Percentiles rank a stretch among this genome's conserved stretches.
phyloP scores from a whole-genome alignment of 2,329 filamentous ascomycete species.

The Thelonectria discophora region DNA sequence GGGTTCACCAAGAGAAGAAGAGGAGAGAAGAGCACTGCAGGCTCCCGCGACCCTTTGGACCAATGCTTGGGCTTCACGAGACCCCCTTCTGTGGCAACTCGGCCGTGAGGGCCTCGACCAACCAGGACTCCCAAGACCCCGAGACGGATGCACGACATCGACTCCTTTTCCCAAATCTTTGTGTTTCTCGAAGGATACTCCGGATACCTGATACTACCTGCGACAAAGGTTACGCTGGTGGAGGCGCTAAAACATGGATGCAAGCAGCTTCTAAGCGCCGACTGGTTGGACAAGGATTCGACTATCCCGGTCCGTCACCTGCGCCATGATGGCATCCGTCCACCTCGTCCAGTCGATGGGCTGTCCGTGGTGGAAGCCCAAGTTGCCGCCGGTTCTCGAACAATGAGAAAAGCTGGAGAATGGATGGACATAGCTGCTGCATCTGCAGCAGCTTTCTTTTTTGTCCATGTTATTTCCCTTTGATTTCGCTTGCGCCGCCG shows the following conservation, averaged over 20 bases:
- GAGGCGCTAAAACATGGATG: conserved; percentile 36
- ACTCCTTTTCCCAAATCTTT: conserved; percentile 54
- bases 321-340: conserved; percentile 38
- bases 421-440: conserved; percentile 20
- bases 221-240: conserved; percentile 27
- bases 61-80: conserved; percentile 48
- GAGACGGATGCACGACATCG: conserved; percentile 50
- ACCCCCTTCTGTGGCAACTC: conserved; percentile 44
- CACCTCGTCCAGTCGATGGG: conserved; percentile 40
- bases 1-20: conserved; percentile 40
- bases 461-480: conserved; percentile 1
- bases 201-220: conserved; percentile 19
- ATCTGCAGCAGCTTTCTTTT: conserved; percentile 9
- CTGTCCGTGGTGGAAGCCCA: conserved; percentile 26
- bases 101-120: conserved; percentile 18
- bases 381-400: conserved; percentile 35
- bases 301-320: conserved; percentile 47
- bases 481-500: background rate
- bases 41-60: conserved; percentile 33
- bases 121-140: conserved; percentile 6
- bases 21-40: background rate
- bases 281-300: conserved; percentile 44
- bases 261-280: conserved; percentile 46
- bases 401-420: conserved; percentile 12
- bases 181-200: conserved; percentile 17